Evolutionary conservation across 371 early-diverging fungal species (phyloP), one percentile per base, ranked within the genome.

Genomic region (Amoeboaphelidium protococcarum): DNA sequence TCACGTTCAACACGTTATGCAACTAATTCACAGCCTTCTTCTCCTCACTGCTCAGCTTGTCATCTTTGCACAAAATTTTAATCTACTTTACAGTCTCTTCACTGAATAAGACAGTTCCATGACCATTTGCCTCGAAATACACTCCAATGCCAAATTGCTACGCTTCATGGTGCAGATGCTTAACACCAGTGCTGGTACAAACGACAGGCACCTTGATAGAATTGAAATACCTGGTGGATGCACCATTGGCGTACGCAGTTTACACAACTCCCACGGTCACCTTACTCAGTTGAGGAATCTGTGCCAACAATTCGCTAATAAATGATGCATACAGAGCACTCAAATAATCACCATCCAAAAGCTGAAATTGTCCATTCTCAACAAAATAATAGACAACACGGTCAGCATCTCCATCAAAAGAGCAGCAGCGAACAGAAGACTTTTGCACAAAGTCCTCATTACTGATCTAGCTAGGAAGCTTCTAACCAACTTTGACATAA

Each of bases 41-140:
- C 59, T 85, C 80, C 25, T 76, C 82, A 40, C 10, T 48, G n/a
- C n/a, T n/a, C n/a, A n/a, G n/a, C 25, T 19, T 41, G 13, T 42
- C 43, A 44, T 41, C 48, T 47, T 26, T 55, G 26, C 46, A 10
- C n/a, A 20, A 31, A 24, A 23, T 46, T 49, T 72, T 68, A 67
- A 92, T 78, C 19, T 76, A 71, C 46, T 75, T 67, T 42, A 79
- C 64, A 13, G 89, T 85, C 20, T 60, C 64, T 45, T 74, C 63
- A 59, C 84, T 88, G 66, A 99, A 98, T 48, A 87, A 72, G 26
- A 96, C 83, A 20, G 98, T 95, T 44, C 99, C 99, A 61, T 99
- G 99, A 46, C 99, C 99, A 54, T 98, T 98, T 31, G 97, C 96
- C 64, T 99, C 99, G 78, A 98, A 98, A 71, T 97, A 99, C 40